These are phyloP conservation scores for Odonthalia washingtoniensis DNA, from an alignment of 31 red algal species.

Conservation along the genomic window DNA sequence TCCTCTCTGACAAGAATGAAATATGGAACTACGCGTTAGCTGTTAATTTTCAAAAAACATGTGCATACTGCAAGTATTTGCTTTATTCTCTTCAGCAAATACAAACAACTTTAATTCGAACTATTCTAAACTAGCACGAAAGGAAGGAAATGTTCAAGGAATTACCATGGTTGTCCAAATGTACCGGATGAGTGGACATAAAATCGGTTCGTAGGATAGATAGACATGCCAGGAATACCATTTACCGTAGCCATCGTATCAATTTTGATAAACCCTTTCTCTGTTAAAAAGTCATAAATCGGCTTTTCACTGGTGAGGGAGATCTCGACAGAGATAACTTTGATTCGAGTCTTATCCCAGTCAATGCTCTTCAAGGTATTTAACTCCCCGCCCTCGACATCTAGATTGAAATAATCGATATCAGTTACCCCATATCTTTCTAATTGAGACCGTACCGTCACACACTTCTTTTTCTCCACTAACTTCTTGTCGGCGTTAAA, in stretches of 20 bases:
- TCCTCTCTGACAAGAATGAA: no score
- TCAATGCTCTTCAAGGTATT: conserved; percentile 67
- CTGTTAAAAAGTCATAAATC: conserved; percentile 43
- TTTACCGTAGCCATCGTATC: conserved; percentile 22
- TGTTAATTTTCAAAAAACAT: no score
- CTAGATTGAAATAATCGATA: conserved; percentile 74
- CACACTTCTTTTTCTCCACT: conserved; percentile 42
- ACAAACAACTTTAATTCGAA: no score
- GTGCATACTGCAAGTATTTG: no score
- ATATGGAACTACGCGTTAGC: no score
- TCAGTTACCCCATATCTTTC: conserved; percentile 40
- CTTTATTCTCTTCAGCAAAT: no score
- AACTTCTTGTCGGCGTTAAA: not conserved
- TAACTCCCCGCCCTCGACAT: conserved; percentile 73
- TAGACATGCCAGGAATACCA: conserved; percentile 40
- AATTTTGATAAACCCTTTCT: conserved; percentile 28
- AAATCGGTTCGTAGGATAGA: conserved; percentile 41
- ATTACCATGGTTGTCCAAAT: conserved; percentile 48
- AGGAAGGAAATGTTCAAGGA: no score
- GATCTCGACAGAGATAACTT: conserved; percentile 65
- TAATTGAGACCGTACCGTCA: conserved; percentile 31
- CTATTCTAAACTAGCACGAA: no score
- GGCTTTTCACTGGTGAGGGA: conserved; percentile 8
- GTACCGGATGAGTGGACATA: conserved; percentile 45
- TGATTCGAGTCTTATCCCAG: conserved; percentile 51